Evolutionary conservation across 371 early-diverging fungal genomes (phyloP).

Genomic region (Mycotypha africana): DNA sequence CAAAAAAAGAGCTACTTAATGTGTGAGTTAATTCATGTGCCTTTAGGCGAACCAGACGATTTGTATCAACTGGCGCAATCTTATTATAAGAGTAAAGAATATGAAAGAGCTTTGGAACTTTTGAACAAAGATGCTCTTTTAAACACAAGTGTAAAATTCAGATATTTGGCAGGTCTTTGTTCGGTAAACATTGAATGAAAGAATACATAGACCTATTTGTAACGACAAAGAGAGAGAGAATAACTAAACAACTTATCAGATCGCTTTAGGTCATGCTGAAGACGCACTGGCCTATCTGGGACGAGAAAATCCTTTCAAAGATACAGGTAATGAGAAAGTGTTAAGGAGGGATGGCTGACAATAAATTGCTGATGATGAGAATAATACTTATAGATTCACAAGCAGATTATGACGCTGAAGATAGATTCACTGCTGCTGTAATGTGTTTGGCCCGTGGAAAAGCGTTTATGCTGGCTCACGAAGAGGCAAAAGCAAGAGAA

Average conservation of each 20-base stretch:
- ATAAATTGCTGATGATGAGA: neutral
- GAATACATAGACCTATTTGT: neutral
- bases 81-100: conserved; percentile 56
- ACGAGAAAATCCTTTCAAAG: conserved; percentile 47
- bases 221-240: too few species aligned
- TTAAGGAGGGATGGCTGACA: neutral
- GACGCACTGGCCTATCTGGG: conserved; percentile 58
- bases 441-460: conserved; percentile 63
- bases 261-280: conserved; percentile 51
- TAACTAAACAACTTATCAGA: conserved; percentile 19
- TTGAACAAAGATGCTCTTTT: conserved; percentile 42
- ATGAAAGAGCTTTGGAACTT: conserved; percentile 53
- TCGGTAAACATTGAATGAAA: conserved; percentile 32
- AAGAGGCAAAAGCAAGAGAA: conserved; percentile 51
- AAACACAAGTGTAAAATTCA: conserved; percentile 51
- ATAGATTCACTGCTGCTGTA: conserved; percentile 37
- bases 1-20: too few species aligned
- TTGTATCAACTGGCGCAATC: conserved; percentile 57
- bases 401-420: conserved; percentile 2
- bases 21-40: too few species aligned
- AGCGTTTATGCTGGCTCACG: conserved; percentile 46
- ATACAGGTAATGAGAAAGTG: conserved; percentile 11
- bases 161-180: conserved; percentile 60
- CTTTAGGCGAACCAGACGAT: too few species aligned
- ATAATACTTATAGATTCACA: too few species aligned